Conservation (phyloP, 2,329 filamentous ascomycete species). For the Calonectria pseudoturangicola region DNA sequence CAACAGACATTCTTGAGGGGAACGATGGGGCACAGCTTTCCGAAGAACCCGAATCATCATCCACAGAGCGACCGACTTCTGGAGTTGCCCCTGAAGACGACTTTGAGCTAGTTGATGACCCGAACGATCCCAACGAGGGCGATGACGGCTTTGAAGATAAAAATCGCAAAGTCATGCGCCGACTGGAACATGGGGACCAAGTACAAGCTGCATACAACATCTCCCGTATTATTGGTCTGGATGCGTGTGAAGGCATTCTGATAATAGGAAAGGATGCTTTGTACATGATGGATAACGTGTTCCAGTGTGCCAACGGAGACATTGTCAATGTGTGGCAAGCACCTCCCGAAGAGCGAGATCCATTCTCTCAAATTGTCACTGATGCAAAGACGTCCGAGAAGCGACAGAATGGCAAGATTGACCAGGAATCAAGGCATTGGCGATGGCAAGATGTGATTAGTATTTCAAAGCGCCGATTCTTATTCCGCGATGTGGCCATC, state of each 20-base stretch:
- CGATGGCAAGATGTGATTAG: slow-evolving; percentile 96
- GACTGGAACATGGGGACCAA: slow-evolving; percentile 90
- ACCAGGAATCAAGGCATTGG: slow-evolving; percentile 93
- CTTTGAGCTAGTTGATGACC: slow-evolving; percentile 96
- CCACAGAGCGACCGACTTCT: slow-evolving; percentile 49
- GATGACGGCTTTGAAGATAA: slow-evolving; percentile 94
- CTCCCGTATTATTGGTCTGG: slow-evolving; percentile 93
- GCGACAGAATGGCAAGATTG: slow-evolving; percentile 72
- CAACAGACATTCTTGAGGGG: slow-evolving; percentile 43
- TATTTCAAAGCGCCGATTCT: slow-evolving; percentile 94
- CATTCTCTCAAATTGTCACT: slow-evolving; percentile 95
- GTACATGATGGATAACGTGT: slow-evolving; percentile 97
- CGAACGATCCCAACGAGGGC: slow-evolving; percentile 85
- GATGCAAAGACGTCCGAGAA: slow-evolving; percentile 77
- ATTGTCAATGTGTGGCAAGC: slow-evolving; percentile 98
- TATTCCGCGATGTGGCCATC: slow-evolving; percentile 97
- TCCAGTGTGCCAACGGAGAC: slow-evolving; percentile 94
- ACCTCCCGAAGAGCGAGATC: slow-evolving; percentile 92
- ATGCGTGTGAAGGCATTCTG: slow-evolving; percentile 93
- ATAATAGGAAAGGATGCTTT: slow-evolving; percentile 94
- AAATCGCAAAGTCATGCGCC: slow-evolving; percentile 97
- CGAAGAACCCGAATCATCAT: slow-evolving; percentile 50
- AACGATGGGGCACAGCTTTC: slow-evolving; percentile 47
- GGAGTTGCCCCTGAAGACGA: slow-evolving; percentile 81
- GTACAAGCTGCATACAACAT: slow-evolving; percentile 97